Base-by-base conservation (phyloP, 345 rosid species). In the Passiflora organensis region DNA sequence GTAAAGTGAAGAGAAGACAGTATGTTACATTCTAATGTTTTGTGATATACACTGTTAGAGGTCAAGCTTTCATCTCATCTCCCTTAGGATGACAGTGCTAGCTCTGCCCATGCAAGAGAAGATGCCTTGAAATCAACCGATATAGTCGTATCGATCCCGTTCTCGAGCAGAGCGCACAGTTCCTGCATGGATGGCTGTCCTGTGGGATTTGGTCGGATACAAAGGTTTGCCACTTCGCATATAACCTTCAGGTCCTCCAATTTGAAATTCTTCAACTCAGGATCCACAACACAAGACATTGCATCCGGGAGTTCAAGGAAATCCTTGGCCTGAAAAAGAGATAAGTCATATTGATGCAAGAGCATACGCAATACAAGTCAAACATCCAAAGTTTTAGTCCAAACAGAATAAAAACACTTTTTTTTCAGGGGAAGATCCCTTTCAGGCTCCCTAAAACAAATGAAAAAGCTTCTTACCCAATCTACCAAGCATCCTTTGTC, bases 51-150 rank as follows among this genome's bases (percentile, higher is more conserved):
- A 57, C 58, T 60, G 50, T 53, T 65, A 38, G 47, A 51, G 64
- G 44, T 43, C 45, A 49, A 16, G 59, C 39, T 71, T 39, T 58
- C n/a, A n/a, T 56, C 38, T 48, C 4, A 12, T 41, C 63, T 58
- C 58, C 43, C 64, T 84, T 72, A 86, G 4, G 96, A 82, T 38
- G 87, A 75, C 54, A 94, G 82, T 0, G 95, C 95, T 12, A 83
- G 86, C 87, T 94, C 99, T 0, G 99, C 97, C 97, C 99, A 94
- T 8, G 97, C 99, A 75, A 89, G 69, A 54, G 97, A 81, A 22
- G 97, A 82, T 6, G 97, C 74, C 79, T 78, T 82, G 32, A 85
- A 78, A 78, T 84, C 97, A 2, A 80, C 69, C 0, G 97, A 78
- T 14, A 83, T 55, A 1, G 96, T 82, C 16, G 87, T 68, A 72